Conservation (phyloP, 192 early-diverging fungal genomes). For the Coemansia sp. region DNA sequence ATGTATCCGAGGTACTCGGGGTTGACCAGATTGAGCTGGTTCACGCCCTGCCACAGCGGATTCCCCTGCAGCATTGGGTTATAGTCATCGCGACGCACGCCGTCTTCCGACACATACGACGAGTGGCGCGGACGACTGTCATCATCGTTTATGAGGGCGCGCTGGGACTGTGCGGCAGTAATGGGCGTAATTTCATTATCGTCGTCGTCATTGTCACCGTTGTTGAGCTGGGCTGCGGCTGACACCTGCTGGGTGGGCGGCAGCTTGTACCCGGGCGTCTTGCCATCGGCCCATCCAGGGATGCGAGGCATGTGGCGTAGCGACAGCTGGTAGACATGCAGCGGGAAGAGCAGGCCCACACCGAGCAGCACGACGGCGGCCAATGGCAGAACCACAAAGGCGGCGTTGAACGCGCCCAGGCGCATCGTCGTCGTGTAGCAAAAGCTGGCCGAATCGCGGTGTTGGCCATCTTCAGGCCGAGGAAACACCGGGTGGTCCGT, state of each 20-base stretch:
- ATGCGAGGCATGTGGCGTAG: constrained; percentile 37
- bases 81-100: constrained; percentile 23
- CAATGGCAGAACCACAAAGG: constrained; percentile 47
- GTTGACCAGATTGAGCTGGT: constrained; percentile 31
- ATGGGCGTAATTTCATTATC: not conserved
- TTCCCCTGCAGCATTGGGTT: constrained; percentile 41
- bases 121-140: not conserved
- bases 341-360: constrained; percentile 37
- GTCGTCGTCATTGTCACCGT: not conserved
- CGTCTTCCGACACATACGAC: not conserved
- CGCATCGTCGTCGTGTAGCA: constrained; percentile 59
- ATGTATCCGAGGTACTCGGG: constrained; percentile 44
- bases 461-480: constrained; percentile 1
- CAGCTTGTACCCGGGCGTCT: constrained; percentile 31
- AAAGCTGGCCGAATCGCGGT: constrained; percentile 32
- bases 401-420: constrained; percentile 38
- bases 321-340: constrained; percentile 38
- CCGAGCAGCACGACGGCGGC: constrained; percentile 36
- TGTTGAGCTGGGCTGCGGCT: not conserved
- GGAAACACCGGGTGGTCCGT: constrained; percentile 38
- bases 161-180: not conserved
- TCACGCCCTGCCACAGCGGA: constrained; percentile 40
- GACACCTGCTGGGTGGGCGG: constrained; percentile 17
- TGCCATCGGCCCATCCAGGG: constrained; percentile 50
- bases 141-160: not conserved